Percentiles rank a stretch among this genome's conserved stretches.
Evolutionary conservation across 352 stramenopile species (phyloP).

Genomic region (Globisporangium heterothallicum): DNA sequence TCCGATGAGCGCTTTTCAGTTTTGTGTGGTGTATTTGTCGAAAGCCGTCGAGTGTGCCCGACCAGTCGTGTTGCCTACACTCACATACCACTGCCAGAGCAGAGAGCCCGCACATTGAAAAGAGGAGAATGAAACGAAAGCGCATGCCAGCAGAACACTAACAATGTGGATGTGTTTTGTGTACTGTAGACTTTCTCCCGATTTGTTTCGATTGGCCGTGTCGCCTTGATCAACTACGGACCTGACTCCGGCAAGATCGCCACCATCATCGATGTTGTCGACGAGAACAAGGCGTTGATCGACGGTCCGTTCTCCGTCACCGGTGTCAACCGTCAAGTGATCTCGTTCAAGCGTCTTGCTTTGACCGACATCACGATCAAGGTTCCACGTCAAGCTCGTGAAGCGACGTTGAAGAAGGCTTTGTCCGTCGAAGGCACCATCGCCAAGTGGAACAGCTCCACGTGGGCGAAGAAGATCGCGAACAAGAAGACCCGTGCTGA

Average conservation of each 20-base stretch:
- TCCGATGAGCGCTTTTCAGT: too few species aligned
- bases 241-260: constrained; percentile 96
- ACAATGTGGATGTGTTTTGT: constrained; percentile 3
- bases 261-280: constrained; percentile 99
- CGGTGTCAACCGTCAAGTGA: constrained; percentile 96
- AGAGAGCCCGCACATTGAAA: too few species aligned
- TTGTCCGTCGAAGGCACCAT: constrained; percentile 83
- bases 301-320: constrained; percentile 95
- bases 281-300: constrained; percentile 98
- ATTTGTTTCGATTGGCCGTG: constrained; percentile 99
- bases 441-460: constrained; percentile 93
- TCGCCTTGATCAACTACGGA: constrained; percentile 99
- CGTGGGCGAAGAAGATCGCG: constrained; percentile 98
- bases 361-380: constrained; percentile 97
- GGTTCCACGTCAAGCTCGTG: constrained; percentile 92
- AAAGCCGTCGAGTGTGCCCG: too few species aligned
- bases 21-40: too few species aligned
- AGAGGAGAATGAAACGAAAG: too few species aligned
- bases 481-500: constrained; percentile 93
- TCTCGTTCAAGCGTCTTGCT: constrained; percentile 96
- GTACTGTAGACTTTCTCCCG: constrained; percentile 92
- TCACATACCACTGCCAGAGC: background rate
- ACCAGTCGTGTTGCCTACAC: too few species aligned
- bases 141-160: background rate
- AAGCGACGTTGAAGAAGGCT: constrained; percentile 93